Evolutionary conservation across 257 asterid species (phyloP).

Genomic region (Euphrasia confusa): DNA sequence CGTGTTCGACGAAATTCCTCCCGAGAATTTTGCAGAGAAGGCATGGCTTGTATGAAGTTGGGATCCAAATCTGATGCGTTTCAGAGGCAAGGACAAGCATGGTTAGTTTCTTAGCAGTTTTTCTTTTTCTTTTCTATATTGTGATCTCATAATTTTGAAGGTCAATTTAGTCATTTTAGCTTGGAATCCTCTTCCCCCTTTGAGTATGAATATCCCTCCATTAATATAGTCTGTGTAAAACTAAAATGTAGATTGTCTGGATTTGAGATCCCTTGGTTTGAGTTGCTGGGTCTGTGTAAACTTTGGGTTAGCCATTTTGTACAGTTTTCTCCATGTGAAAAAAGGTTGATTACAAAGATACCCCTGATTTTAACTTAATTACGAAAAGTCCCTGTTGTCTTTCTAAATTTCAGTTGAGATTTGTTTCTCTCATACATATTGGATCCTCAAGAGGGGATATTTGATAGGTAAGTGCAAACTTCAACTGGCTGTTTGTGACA

Average conservation of each 20-base stretch:
- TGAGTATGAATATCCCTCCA: not conserved
- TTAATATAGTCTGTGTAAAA: no score
- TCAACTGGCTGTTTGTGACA: no score
- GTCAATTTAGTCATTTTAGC: conserved; percentile 14
- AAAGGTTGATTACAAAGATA: not conserved
- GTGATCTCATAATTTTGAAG: conserved; percentile 8
- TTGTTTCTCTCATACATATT: not conserved
- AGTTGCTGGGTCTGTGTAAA: conserved; percentile 8
- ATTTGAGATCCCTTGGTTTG: conserved; percentile 20
- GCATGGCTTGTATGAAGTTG: conserved; percentile 95
- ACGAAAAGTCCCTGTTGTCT: not conserved
- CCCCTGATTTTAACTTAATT: not conserved
- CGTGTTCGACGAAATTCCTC: conserved; percentile 15
- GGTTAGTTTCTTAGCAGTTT: conserved; percentile 38
- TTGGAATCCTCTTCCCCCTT: not conserved
- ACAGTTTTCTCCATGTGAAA: not conserved
- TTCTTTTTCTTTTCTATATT: not conserved
- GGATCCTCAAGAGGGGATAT: no score
- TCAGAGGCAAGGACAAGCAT: conserved; percentile 86
- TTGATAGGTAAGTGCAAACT: no score
- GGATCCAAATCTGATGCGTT: conserved; percentile 95
- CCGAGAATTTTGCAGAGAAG: conserved; percentile 16
- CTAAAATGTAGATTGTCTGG: not conserved
- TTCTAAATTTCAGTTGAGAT: not conserved
- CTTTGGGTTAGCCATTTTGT: not conserved